Evolutionary conservation across 83 land plant species (phyloP).

Genomic region (Isoetes engelmannii): DNA sequence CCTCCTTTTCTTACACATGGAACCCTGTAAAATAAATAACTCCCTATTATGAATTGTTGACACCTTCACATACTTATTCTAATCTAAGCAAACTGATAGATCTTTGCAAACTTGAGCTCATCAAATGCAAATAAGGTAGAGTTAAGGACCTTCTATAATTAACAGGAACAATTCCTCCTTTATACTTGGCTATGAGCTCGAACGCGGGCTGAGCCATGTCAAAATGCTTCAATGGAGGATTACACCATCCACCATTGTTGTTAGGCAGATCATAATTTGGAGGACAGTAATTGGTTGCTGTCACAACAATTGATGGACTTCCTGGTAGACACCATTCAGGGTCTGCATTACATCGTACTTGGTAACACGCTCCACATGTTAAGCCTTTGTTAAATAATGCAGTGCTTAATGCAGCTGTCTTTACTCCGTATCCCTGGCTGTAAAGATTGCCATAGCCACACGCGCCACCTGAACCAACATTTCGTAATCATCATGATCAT

Average conservation of each 20-base stretch:
- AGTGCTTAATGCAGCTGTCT: slow-evolving; percentile 24
- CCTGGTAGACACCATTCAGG: slow-evolving; percentile 27
- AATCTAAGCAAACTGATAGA: neutral
- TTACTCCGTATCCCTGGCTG: slow-evolving; percentile 14
- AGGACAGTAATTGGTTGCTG: slow-evolving; percentile 21
- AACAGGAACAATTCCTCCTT: no score
- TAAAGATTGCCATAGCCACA: slow-evolving; percentile 18
- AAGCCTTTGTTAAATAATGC: slow-evolving; percentile 23
- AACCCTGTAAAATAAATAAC: no score
- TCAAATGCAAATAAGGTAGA: neutral
- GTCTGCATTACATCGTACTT: slow-evolving; percentile 21
- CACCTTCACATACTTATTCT: no score
- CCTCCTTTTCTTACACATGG: no score
- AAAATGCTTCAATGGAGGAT: no score
- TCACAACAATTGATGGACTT: slow-evolving; percentile 13
- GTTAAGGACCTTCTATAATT: neutral
- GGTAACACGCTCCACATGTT: slow-evolving; percentile 21
- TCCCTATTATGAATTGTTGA: no score
- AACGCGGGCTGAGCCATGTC: slow-evolving; percentile 22
- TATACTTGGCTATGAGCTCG: slow-evolving; percentile 12
- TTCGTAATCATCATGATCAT: no score
- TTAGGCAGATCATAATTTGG: slow-evolving; percentile 12
- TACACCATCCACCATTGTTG: slow-evolving; percentile 19
- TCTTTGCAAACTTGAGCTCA: neutral
- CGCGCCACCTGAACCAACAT: neutral